A percentile compares a stretch with the other conserved stretches of the same genome.
phyloP scores from a whole-genome alignment of 148 eudicot species.

The Gaultheria prostrata region DNA sequence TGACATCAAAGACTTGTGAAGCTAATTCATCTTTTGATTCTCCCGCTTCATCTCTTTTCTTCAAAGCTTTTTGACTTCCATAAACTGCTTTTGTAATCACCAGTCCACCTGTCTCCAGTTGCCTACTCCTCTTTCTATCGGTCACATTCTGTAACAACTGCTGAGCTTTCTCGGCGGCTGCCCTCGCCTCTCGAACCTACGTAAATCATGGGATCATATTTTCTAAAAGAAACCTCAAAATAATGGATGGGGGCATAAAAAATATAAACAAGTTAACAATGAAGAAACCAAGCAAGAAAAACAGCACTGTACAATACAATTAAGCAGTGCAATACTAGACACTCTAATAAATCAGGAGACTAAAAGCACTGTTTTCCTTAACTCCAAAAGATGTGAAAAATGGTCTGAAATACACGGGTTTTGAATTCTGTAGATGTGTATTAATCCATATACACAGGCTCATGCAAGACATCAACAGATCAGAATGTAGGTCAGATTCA shows the following conservation, averaged over 20 bases:
- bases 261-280: neutral
- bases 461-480: neutral
- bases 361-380: neutral
- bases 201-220: neutral
- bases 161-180: slow-evolving; percentile 90
- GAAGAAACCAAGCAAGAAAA: neutral
- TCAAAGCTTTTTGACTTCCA: slow-evolving; percentile 64
- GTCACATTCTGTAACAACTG: slow-evolving; percentile 75
- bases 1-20: slow-evolving; percentile 78
- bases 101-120: slow-evolving; percentile 64
- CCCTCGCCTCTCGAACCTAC: slow-evolving; percentile 78
- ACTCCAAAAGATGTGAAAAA: neutral
- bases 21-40: slow-evolving; percentile 51
- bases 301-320: neutral
- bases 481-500: neutral
- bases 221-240: neutral
- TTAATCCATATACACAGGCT: neutral
- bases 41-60: slow-evolving; percentile 33
- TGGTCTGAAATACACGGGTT: neutral
- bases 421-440: slow-evolving; percentile 9
- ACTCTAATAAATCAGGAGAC: neutral
- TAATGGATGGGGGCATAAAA: neutral
- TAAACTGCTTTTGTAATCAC: slow-evolving; percentile 71
- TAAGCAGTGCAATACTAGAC: neutral
- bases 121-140: slow-evolving; percentile 67